Conservation (phyloP, 2,329 filamentous ascomycete species). For the Periconia digitata region DNA sequence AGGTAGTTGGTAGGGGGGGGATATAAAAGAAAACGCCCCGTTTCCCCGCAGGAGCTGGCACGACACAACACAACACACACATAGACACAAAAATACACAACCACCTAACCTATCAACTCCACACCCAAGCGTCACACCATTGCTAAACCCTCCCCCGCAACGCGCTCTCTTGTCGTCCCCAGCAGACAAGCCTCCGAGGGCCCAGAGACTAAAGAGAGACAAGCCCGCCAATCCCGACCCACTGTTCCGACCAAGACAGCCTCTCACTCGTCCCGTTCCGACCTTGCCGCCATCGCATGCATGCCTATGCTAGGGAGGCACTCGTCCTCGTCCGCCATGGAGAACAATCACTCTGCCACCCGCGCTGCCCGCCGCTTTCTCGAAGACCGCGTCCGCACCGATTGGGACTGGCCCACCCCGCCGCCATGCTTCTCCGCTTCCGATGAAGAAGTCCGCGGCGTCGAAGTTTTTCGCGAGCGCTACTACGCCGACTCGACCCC, state of each 20-base stretch:
- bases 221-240: neutral
- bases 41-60: neutral
- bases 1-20: no score
- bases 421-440: conserved; percentile 36
- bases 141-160: no score
- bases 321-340: conserved; percentile 21
- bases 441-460: conserved; percentile 36
- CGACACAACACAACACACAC: no score
- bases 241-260: no score
- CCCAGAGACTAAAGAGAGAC: neutral
- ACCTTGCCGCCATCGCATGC: neutral
- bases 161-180: neutral
- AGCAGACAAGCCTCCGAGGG: neutral
- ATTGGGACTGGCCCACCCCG: conserved; percentile 48
- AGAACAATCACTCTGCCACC: conserved; percentile 45
- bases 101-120: no score
- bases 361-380: conserved; percentile 47
- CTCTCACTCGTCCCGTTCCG: neutral
- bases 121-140: neutral
- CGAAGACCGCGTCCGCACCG: conserved; percentile 45
- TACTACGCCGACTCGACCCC: conserved; percentile 43
- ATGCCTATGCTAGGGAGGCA: no score
- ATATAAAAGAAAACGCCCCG: no score
- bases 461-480: conserved; percentile 46
- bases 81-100: no score